Conservation (phyloP, 148 eudicot species). For the Nyssa sinensis region DNA sequence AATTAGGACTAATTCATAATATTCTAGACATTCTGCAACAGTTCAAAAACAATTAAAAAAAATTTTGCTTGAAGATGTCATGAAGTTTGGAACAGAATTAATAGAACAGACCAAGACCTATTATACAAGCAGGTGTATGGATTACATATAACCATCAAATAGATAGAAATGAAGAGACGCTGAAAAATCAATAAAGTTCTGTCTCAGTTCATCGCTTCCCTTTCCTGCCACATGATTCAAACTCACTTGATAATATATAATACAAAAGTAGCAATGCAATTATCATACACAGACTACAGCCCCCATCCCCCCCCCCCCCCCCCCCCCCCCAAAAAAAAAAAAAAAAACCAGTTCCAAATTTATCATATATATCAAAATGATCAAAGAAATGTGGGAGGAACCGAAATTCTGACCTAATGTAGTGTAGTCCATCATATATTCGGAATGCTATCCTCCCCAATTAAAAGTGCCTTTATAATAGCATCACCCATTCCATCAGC, state of each 20-base stretch:
- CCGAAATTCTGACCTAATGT: neutral
- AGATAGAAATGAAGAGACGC: too few species aligned
- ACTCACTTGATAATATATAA: neutral
- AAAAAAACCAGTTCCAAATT: neutral
- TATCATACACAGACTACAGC: constrained; percentile 2
- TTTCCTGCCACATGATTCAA: neutral
- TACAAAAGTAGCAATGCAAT: constrained; percentile 30
- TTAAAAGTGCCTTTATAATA: constrained; percentile 53
- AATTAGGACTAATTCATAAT: too few species aligned
- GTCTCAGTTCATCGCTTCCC: too few species aligned
- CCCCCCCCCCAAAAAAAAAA: neutral
- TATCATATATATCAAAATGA: neutral
- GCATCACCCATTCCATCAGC: constrained; percentile 57
- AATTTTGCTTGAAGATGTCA: too few species aligned
- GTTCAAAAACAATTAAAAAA: too few species aligned
- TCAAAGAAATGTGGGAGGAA: neutral
- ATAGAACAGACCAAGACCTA: too few species aligned
- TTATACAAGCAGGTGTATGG: too few species aligned
- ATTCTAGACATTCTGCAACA: too few species aligned
- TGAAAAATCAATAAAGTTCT: too few species aligned
- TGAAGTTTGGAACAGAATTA: too few species aligned
- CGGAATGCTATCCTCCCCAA: constrained; percentile 26
- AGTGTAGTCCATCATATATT: constrained; percentile 20
- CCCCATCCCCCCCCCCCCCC: too few species aligned
- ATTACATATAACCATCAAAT: too few species aligned